Base-by-base conservation (phyloP, 768 basidiomycete genomes). In the Boletus sensibilis region DNA sequence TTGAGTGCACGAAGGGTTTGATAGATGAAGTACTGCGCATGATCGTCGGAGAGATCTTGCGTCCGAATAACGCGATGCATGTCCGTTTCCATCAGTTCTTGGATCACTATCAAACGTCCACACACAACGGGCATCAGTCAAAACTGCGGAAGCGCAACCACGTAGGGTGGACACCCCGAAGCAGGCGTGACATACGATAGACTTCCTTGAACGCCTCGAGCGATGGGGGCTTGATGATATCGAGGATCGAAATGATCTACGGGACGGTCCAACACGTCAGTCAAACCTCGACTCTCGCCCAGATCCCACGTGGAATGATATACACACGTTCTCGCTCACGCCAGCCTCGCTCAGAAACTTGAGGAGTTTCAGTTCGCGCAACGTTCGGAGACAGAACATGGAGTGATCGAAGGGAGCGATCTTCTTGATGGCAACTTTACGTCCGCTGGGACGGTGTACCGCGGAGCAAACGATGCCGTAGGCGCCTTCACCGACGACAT, bases 381-480 rank as follows among this genome's bases (percentile, higher is more conserved):
- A 78, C n/a, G 94, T 96, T 48, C 88, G 79, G 69, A 94, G 79
- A 68, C 91, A 92, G 76, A 94, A 95, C 91, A 96, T 93, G 55
- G 93, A 87, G 68, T 95, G 94, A 70, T 96, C 94, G 64, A 96
- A 97, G 6, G 94, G 94, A 0, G 90, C 86, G 74, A 97, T 94
- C 76, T 92, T 92, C 81, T 97, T 97, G 79, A 97, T 94, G 52
- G 95, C 95, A 58, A 98, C 96, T 72, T 93, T 93, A 56, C 92
- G 88, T 50, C 87, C 86, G 50, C 90, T 91, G 2, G 92, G 87
- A 58, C 84, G 72, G 69, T 98, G 94, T 4, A 94, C 77, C 5
- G 95, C 95, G 23, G 94, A 95, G 73, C 91, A 94, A 57, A 98
- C 95, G 67, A 96, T 90, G 49, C 96, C 96, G 68, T 96, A 95